Percentiles rank a stretch among this genome's conserved stretches.
These are phyloP conservation scores for Basidioascus undulatus DNA, from an alignment of 768 basidiomycete species.

Conservation along the genomic window DNA sequence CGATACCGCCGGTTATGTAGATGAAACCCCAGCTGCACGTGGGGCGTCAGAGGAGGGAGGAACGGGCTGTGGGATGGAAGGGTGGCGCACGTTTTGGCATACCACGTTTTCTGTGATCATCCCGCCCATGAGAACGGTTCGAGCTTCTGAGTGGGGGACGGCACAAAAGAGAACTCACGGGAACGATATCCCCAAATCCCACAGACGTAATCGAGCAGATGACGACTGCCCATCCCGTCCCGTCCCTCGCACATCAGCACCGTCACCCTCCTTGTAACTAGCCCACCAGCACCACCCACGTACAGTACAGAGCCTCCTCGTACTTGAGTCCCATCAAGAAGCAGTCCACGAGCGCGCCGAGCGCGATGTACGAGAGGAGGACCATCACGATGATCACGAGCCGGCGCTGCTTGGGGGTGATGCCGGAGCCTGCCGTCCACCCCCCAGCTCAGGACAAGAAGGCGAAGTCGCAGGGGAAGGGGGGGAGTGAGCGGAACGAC, in stretches of 20 bases:
- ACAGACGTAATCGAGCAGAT: slow-evolving; percentile 21
- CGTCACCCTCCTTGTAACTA: neutral
- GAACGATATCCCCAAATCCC: slow-evolving; percentile 7
- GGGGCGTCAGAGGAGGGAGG: neutral
- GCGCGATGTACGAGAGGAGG: slow-evolving; percentile 42
- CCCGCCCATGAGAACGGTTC: neutral
- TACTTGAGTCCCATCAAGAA: slow-evolving; percentile 31
- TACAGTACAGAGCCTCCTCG: slow-evolving; percentile 45
- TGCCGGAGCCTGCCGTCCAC: slow-evolving; percentile 24
- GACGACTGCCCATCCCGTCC: too few relatives aligned
- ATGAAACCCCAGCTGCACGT: slow-evolving; percentile 10
- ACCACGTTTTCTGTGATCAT: too few relatives aligned
- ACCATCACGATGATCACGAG: slow-evolving; percentile 57
- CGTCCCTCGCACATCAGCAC: too few relatives aligned
- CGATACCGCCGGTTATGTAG: slow-evolving; percentile 9
- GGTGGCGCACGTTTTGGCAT: too few relatives aligned
- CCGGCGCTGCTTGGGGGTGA: slow-evolving; percentile 51
- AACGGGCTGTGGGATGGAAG: neutral
- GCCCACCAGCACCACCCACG: neutral
- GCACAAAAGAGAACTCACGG: slow-evolving; percentile 2
- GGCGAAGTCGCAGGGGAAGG: neutral
- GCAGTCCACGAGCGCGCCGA: slow-evolving; percentile 40
- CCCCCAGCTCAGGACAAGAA: too few relatives aligned
- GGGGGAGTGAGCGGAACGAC: neutral
- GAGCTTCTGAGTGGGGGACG: neutral